phyloP scores from a whole-genome alignment of 306 rosid species.

The Vigna reflexopilosa region DNA sequence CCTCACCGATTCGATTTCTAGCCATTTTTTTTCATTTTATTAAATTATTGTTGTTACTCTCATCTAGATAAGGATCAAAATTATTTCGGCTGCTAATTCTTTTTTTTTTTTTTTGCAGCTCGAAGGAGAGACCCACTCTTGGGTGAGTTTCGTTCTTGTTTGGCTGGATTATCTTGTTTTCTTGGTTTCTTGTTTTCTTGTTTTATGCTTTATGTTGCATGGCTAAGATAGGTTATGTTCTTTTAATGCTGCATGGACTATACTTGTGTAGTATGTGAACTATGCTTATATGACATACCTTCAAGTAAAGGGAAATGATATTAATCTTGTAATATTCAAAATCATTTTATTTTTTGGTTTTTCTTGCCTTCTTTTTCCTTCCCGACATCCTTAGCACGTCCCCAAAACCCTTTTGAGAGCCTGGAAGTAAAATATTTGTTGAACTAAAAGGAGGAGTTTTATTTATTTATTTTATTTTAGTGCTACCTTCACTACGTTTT shows the following conservation, averaged over 20 bases:
- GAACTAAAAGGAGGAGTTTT: not conserved
- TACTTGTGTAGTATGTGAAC: not conserved
- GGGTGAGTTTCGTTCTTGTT: conserved; percentile 62
- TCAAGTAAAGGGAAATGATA: conserved; percentile 3
- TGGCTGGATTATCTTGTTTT: no score
- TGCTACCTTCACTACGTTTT: not conserved
- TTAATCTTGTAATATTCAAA: not conserved
- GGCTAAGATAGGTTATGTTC: not conserved
- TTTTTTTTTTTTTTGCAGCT: conserved; percentile 65
- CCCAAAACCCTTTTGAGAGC: not conserved
- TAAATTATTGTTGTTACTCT: not conserved
- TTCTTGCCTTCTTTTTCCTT: not conserved
- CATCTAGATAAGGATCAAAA: not conserved
- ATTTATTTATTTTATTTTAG: not conserved
- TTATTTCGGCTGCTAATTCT: conserved; percentile 1
- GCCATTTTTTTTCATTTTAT: not conserved
- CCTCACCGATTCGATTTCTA: conserved; percentile 1
- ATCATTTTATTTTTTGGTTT: not conserved
- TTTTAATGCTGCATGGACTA: not conserved
- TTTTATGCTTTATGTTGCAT: not conserved
- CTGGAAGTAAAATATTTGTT: not conserved
- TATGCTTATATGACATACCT: not conserved
- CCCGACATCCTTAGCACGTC: not conserved
- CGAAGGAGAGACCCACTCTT: conserved; percentile 99
- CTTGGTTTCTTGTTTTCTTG: not conserved